Conservation (phyloP, 208 protist species). For the Leishmania lainsoni region DNA sequence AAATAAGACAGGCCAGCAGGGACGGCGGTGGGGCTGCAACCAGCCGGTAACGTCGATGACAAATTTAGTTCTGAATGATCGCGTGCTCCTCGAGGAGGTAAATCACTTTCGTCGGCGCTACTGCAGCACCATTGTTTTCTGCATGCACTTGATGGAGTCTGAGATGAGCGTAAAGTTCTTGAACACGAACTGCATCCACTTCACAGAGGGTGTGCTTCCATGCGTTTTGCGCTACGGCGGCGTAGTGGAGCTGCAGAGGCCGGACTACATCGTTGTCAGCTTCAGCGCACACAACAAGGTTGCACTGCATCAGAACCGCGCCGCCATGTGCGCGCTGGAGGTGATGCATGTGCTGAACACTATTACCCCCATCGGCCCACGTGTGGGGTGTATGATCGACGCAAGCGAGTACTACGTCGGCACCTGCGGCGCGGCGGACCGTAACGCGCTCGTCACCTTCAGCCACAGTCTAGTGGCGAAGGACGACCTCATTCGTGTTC, state of each 20-base stretch:
- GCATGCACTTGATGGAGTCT: conserved; percentile 37
- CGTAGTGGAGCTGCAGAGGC: conserved; percentile 57
- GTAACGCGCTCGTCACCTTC: conserved; percentile 51
- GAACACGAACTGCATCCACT: conserved; percentile 32
- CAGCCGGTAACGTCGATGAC: not conserved
- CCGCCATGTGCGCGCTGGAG: conserved; percentile 53
- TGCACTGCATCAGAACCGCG: conserved; percentile 61
- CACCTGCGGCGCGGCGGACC: conserved; percentile 53
- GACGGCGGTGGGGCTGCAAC: not conserved
- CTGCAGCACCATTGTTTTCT: conserved; percentile 46
- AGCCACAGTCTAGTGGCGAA: conserved; percentile 23
- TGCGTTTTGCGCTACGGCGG: conserved; percentile 52
- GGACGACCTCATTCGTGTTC: conserved; percentile 44
- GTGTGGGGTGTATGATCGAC: conserved; percentile 56
- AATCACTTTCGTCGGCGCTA: conserved; percentile 56
- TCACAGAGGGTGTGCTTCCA: conserved; percentile 50
- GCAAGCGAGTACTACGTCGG: conserved; percentile 68
- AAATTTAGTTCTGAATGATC: conserved; percentile 38
- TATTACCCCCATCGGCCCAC: conserved; percentile 32
- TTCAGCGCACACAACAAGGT: conserved; percentile 45
- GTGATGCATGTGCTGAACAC: conserved; percentile 35
- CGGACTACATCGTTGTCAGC: conserved; percentile 38
- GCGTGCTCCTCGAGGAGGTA: conserved; percentile 36
- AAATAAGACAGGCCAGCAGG: not conserved
- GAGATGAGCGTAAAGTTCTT: conserved; percentile 32